phyloP scores from a whole-genome alignment of 2,329 filamentous ascomycete genomes.

The Aureobasidium sp. region DNA sequence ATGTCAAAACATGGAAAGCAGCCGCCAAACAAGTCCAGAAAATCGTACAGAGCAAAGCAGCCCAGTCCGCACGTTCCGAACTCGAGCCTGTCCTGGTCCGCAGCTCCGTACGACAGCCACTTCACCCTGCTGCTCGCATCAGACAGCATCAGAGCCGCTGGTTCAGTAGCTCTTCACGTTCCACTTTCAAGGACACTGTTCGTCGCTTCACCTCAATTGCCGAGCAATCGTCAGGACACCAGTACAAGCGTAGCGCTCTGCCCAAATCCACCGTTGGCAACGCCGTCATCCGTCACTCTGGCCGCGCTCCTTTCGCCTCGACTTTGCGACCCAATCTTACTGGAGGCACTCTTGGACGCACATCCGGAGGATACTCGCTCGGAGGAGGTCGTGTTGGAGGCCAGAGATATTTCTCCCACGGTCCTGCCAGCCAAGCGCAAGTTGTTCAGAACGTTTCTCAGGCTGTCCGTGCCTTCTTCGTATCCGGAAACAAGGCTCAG shows the following conservation, averaged over 20 bases:
- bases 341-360: conserved; percentile 73
- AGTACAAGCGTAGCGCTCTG: conserved; percentile 37
- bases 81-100: conserved; percentile 53
- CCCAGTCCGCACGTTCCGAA: conserved; percentile 35
- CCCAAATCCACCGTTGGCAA: conserved; percentile 48
- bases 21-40: conserved; percentile 20
- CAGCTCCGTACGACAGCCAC: conserved; percentile 47
- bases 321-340: conserved; percentile 87
- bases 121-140: conserved; percentile 53
- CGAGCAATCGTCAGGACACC: conserved; percentile 25
- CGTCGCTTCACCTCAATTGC: conserved; percentile 44
- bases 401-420: conserved; percentile 82
- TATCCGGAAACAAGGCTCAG: conserved; percentile 81
- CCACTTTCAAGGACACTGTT: conserved; percentile 32
- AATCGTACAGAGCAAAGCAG: conserved; percentile 22
- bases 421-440: conserved; percentile 74
- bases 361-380: conserved; percentile 78
- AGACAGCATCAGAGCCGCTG: conserved; percentile 56
- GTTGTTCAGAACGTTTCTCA: conserved; percentile 93
- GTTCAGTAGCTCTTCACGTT: conserved; percentile 48
- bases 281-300: conserved; percentile 55
- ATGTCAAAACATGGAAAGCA: conserved; percentile 25
- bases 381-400: conserved; percentile 59
- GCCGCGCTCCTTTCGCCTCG: conserved; percentile 76
- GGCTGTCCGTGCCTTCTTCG: conserved; percentile 81